These are phyloP conservation scores for Colletotrichum siamense DNA, from an alignment of 2,329 filamentous ascomycete genomes.

Conservation along the genomic window DNA sequence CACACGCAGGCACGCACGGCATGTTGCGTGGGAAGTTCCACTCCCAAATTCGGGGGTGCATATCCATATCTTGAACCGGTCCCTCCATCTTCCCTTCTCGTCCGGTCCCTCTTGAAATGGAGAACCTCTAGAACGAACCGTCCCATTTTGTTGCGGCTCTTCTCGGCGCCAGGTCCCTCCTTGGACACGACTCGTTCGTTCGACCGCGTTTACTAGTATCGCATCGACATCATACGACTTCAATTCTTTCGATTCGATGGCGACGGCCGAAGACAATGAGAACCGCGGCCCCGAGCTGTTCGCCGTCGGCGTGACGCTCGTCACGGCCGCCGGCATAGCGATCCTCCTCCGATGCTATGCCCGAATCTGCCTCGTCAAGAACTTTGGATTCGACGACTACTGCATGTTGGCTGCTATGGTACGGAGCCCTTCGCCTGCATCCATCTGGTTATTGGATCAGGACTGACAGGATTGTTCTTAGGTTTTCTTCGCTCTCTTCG, in stretches of 20 bases:
- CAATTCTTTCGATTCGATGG: not conserved
- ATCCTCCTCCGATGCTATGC: slow-evolving; percentile 37
- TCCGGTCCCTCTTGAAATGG: not conserved
- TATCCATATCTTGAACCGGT: slow-evolving; percentile 19
- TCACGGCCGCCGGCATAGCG: slow-evolving; percentile 31
- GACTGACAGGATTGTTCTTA: slow-evolving; percentile 16
- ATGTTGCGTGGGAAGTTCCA: not conserved
- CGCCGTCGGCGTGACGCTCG: slow-evolving; percentile 35
- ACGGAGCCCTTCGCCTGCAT: not conserved
- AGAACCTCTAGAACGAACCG: slow-evolving; percentile 1
- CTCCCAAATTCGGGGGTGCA: not conserved
- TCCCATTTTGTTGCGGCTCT: slow-evolving; percentile 6
- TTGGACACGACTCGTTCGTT: not conserved
- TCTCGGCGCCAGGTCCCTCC: not conserved
- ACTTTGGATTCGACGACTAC: slow-evolving; percentile 45
- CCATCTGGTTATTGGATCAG: not conserved
- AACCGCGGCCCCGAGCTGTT: slow-evolving; percentile 39
- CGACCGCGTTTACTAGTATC: not conserved
- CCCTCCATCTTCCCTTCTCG: not conserved
- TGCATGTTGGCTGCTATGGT: slow-evolving; percentile 42
- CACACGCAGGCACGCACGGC: not conserved
- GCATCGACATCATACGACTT: not conserved
- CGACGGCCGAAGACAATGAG: slow-evolving; percentile 15
- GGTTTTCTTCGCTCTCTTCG: slow-evolving; percentile 40
- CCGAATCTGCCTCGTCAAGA: slow-evolving; percentile 38